phyloP scores from a whole-genome alignment of 2,329 filamentous ascomycete genomes.

The Herpotrichia juniperi region DNA sequence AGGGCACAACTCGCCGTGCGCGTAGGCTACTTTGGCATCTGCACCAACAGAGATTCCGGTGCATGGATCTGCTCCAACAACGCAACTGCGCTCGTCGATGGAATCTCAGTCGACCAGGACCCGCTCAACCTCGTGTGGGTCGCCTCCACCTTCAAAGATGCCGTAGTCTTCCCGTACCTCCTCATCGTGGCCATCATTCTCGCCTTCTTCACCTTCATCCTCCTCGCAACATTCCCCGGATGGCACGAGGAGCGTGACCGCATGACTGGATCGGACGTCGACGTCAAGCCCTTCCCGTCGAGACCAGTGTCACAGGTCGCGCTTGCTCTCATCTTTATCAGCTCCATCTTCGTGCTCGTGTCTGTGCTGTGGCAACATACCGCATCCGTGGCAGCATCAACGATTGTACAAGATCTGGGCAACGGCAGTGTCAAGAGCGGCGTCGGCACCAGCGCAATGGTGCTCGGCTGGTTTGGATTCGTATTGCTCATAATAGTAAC shows the following conservation, averaged over 20 bases:
- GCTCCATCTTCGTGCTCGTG: slow-evolving; percentile 69
- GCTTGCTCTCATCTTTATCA: slow-evolving; percentile 84
- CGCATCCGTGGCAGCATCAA: slow-evolving; percentile 90
- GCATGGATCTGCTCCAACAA: slow-evolving; percentile 97
- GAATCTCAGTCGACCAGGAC: slow-evolving; percentile 89
- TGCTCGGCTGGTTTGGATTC: slow-evolving; percentile 97
- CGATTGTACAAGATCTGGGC: slow-evolving; percentile 89
- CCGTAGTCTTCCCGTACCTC: slow-evolving; percentile 96
- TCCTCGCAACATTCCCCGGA: slow-evolving; percentile 94
- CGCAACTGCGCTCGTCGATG: slow-evolving; percentile 87
- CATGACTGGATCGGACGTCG: slow-evolving; percentile 76
- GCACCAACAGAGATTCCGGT: slow-evolving; percentile 88
- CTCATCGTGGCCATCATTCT: slow-evolving; percentile 99
- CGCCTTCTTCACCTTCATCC: slow-evolving; percentile 92
- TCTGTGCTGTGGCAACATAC: slow-evolving; percentile 89
- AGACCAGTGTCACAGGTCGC: slow-evolving; percentile 91
- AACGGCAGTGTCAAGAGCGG: slow-evolving; percentile 88
- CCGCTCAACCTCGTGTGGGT: slow-evolving; percentile 97
- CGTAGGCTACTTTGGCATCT: slow-evolving; percentile 98
- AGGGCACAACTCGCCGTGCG: slow-evolving; percentile 83
- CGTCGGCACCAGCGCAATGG: slow-evolving; percentile 94
- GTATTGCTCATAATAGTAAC: slow-evolving; percentile 92
- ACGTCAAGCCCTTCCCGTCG: slow-evolving; percentile 93
- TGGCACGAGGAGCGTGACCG: slow-evolving; percentile 93
- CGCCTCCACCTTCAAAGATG: slow-evolving; percentile 95